Evolutionary conservation across 1,284 basidiomycete species (phyloP), one percentile per base, ranked within the genome.

Genomic region (Trametes hirsuta): DNA sequence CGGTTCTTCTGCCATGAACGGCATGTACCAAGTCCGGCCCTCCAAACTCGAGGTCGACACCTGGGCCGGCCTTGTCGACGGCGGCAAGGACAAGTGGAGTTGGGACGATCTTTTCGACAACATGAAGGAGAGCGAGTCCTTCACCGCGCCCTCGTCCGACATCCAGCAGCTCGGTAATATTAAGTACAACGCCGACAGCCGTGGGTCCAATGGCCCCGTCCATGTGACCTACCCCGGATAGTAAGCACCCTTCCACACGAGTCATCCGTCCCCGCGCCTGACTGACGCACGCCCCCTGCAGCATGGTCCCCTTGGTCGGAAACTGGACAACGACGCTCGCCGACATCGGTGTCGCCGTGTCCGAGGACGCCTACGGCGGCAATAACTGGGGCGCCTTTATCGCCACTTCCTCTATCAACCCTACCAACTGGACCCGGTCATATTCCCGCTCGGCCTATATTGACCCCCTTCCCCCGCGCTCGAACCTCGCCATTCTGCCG

Each of bases 371-470:
- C 0, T 76, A 82, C 59, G 75, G 75, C 39, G 86, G 86, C 60
- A 68, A 79, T 18, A 75, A 75, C 64, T 78, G 76, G 73, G 83
- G 86, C 47, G 77, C 77, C 0, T 87, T 80, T 68, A 77, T 91
- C 63, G 83, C 86, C 0, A 83, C 86, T 0, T 85, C 83, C 12
- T 79, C 82, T 36, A 85, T 92, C 72, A 87, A 90, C 74, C 82
- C 84, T 0, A 46, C 72, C 36, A 90, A 87, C 79, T 83, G 84
- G 79, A 85, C 84, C 1, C 82, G 90, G 41, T 89, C 85, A 8
- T 87, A 89, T 74, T 80, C 88, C 6, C 82, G 85, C 55, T 81
- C 83, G 1, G 88, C 83, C 1, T 92, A 92, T 77, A 84, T 91
- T 67, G 86, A 89, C 69, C 80, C 85, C 4, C 75, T 84, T 35